These are phyloP conservation scores for Alternaria sp. DNA, from an alignment of 2,329 filamentous ascomycete species.

Conservation along the genomic window DNA sequence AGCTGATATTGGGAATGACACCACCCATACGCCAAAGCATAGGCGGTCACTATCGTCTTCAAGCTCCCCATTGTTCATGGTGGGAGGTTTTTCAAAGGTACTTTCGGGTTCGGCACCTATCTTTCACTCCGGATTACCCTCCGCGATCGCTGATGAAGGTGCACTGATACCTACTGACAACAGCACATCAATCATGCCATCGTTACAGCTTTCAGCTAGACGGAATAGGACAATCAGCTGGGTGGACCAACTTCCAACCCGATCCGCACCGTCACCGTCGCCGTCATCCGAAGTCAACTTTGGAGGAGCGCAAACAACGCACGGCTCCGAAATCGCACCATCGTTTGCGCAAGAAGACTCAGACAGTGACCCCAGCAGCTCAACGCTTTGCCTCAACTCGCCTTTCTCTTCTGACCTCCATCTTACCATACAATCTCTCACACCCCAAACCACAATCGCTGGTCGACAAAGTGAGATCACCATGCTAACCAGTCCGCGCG, in stretches of 20 bases:
- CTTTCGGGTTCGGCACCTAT: neutral
- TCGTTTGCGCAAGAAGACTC: neutral
- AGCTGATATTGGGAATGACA: neutral
- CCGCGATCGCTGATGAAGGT: neutral
- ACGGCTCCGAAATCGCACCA: neutral
- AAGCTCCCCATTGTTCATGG: neutral
- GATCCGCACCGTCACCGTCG: neutral
- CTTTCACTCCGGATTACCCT: neutral
- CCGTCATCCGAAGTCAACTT: neutral
- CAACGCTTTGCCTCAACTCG: neutral
- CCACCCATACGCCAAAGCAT: neutral
- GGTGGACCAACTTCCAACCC: neutral
- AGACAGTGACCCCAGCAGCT: neutral
- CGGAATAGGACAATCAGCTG: constrained; percentile 5
- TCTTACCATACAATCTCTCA: neutral
- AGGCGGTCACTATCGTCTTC: neutral
- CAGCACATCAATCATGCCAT: neutral
- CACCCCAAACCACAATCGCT: neutral
- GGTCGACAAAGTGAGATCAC: neutral
- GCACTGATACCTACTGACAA: neutral
- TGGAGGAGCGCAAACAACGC: neutral
- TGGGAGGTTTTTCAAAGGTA: neutral
- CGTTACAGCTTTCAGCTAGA: neutral
- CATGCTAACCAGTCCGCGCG: neutral
- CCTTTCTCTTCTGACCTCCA: neutral